These are phyloP conservation scores for Puccinia coronata DNA, from an alignment of 1,284 basidiomycete genomes.

Conservation along the genomic window DNA sequence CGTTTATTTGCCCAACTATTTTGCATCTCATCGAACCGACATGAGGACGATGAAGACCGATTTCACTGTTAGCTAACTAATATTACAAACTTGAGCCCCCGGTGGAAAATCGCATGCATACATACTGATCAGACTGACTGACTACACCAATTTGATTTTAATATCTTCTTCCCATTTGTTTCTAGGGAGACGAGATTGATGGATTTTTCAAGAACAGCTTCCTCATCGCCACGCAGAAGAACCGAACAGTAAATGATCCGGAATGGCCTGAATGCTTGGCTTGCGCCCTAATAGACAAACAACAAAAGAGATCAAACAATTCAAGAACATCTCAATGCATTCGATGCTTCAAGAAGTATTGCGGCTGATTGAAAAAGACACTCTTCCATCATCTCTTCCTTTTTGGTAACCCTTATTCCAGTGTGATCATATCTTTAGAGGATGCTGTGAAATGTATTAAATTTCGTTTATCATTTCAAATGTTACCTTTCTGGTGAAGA, in stretches of 20 bases:
- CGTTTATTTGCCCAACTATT: constrained; percentile 46
- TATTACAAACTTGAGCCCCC: background rate
- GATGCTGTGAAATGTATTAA: no score
- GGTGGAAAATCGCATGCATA: background rate
- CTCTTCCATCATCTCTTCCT: background rate
- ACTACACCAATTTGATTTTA: background rate
- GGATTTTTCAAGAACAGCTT: constrained; percentile 47
- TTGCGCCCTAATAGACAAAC: constrained; percentile 44
- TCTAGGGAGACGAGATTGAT: constrained; percentile 40
- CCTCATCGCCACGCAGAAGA: constrained; percentile 35
- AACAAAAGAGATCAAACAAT: constrained; percentile 10
- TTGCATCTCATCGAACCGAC: constrained; percentile 32
- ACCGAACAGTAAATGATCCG: constrained; percentile 30
- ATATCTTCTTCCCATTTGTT: background rate
- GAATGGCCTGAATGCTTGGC: constrained; percentile 48
- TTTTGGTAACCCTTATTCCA: no score
- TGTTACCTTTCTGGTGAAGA: no score
- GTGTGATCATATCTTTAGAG: no score
- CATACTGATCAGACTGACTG: background rate
- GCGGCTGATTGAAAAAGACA: constrained; percentile 17
- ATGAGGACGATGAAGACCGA: constrained; percentile 38
- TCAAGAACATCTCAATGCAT: constrained; percentile 32
- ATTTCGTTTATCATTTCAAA: no score
- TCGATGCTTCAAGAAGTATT: constrained; percentile 41
- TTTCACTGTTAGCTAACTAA: constrained; percentile 28